Percentiles rank a stretch among this genome's conserved stretches.
phyloP scores from a whole-genome alignment of 2,329 filamentous ascomycete species.

The Herpotrichia juniperi region DNA sequence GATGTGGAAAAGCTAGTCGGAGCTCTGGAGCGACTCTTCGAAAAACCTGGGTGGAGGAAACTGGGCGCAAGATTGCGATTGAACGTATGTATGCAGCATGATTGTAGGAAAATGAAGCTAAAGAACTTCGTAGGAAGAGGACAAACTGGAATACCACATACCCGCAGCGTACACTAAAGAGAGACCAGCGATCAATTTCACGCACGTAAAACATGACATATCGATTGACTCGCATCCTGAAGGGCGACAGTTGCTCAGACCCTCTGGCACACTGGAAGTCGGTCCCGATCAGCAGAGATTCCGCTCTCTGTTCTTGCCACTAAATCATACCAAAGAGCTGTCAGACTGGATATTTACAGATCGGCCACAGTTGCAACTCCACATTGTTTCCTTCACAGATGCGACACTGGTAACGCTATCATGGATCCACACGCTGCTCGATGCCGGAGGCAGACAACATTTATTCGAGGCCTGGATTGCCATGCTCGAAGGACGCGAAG shows the following conservation, averaged over 20 bases:
- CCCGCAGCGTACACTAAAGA: constrained; percentile 42
- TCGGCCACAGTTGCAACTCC: constrained; percentile 22
- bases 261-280: constrained; percentile 10
- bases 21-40: constrained; percentile 47
- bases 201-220: constrained; percentile 44
- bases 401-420: constrained; percentile 27
- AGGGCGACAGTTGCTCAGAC: constrained; percentile 43
- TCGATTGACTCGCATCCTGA: constrained; percentile 51
- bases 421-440: constrained; percentile 29
- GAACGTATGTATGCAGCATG: constrained; percentile 41
- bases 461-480: constrained; percentile 29
- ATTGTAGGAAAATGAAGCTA: constrained; percentile 13
- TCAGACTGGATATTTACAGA: constrained; percentile 28
- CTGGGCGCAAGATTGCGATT: constrained; percentile 53
- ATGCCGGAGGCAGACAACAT: constrained; percentile 22
- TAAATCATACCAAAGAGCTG: constrained; percentile 11
- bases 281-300: constrained; percentile 3
- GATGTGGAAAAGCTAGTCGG: constrained; percentile 48
- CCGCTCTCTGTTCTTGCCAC: constrained; percentile 8
- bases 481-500: constrained; percentile 28
- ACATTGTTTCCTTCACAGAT: constrained; percentile 28
- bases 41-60: constrained; percentile 55
- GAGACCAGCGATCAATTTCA: constrained; percentile 51
- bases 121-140: constrained; percentile 16
- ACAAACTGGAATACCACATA: constrained; percentile 51